Evolutionary conservation across 2,329 filamentous ascomycete genomes (phyloP).

Genomic region (Diaporthe velutina): DNA sequence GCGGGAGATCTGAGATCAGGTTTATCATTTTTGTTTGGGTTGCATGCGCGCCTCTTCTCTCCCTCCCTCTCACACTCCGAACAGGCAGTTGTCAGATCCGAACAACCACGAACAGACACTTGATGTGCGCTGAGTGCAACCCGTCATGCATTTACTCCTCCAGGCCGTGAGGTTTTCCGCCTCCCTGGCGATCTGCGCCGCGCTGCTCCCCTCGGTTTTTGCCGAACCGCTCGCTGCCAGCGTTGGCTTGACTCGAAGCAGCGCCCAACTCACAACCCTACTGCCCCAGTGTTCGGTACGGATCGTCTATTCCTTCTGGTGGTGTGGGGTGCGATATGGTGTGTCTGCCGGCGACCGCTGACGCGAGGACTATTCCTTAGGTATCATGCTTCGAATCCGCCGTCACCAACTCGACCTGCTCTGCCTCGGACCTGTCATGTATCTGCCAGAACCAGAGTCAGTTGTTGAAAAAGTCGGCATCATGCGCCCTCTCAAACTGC

Average conservation of each 20-base stretch:
- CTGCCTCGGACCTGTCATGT: conserved; percentile 34
- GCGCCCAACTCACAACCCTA: conserved; percentile 5
- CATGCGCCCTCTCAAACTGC: conserved; percentile 14
- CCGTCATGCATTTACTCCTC: conserved; percentile 28
- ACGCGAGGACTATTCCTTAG: conserved; percentile 3
- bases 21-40: conserved; percentile 7
- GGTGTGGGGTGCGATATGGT: background rate
- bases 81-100: conserved; percentile 10
- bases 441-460: conserved; percentile 10
- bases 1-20: conserved; percentile 27
- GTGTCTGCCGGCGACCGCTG: conserved; percentile 8
- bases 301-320: background rate
- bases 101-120: conserved; percentile 14
- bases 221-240: background rate
- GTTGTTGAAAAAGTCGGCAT: background rate
- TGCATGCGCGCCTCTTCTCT: conserved; percentile 21
- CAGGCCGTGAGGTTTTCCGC: conserved; percentile 25
- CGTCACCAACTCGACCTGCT: conserved; percentile 29
- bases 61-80: conserved; percentile 4
- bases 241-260: conserved; percentile 5
- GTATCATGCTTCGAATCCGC: conserved; percentile 32
- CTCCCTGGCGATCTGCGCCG: conserved; percentile 30
- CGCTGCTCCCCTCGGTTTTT: conserved; percentile 11
- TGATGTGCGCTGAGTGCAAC: conserved; percentile 26
- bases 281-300: conserved; percentile 36